Conservation (phyloP, 177 flowering plant genomes). For the Telopea speciosissima region DNA sequence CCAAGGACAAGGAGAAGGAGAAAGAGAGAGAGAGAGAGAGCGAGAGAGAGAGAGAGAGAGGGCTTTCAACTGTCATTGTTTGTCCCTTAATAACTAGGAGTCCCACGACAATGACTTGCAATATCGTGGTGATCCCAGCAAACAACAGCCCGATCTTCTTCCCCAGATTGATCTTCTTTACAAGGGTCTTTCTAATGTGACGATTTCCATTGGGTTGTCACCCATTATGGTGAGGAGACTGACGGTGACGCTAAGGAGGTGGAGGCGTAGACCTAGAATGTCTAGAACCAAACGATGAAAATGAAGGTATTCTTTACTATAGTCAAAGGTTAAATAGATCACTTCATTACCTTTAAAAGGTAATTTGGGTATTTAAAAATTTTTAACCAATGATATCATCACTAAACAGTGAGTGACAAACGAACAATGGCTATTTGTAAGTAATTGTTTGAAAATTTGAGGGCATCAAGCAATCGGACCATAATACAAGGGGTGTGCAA, state of each 20-base stretch:
- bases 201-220: neutral
- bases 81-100: conserved; percentile 43
- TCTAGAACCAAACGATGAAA: no score
- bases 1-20: neutral
- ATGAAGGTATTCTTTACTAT: no score
- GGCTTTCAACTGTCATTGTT: conserved; percentile 19
- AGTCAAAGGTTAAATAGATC: no score
- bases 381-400: no score
- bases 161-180: conserved; percentile 35
- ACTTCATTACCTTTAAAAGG: no score
- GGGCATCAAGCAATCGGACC: no score
- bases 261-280: conserved; percentile 12
- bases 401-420: no score
- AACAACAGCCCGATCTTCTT: conserved; percentile 60
- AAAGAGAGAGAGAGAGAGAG: neutral
- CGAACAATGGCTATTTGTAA: no score
- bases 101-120: conserved; percentile 50
- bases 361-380: no score
- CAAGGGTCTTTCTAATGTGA: neutral
- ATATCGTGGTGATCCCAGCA: conserved; percentile 35
- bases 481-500: no score
- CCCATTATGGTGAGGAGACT: conserved; percentile 3
- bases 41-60: conserved; percentile 16
- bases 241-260: conserved; percentile 18
- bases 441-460: no score